Base-by-base conservation (phyloP, 2,329 filamentous ascomycete species). In the Colletotrichum sojae region DNA sequence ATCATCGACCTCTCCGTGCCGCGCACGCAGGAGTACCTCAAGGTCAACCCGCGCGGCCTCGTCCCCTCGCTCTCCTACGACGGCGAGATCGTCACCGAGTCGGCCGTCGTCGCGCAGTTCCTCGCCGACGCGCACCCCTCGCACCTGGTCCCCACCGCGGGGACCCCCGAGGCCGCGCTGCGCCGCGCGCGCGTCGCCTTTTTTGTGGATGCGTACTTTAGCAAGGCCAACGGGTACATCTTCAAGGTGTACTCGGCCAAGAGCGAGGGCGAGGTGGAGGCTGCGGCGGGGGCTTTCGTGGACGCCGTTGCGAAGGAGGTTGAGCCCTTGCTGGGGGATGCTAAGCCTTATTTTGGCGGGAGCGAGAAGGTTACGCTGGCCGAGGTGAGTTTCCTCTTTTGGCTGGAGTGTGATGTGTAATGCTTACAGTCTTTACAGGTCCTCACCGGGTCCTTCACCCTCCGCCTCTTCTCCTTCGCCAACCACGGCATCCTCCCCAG, bases 11-110 rank as follows among this genome's bases (percentile, higher is more conserved):
- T 96, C 54, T 79, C 82, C 73, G 86, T 80, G 10, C 93, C 93
- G 0, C 89, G 93, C 10, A 89, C 91, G 31, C 83, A 88, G 45
- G 93, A 91, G 84, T 96, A 95, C 77, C 86, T 96, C 9, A 83
- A 90, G 59, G 82, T 96, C 77, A 95, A 95, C 82, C 92, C 93
- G 72, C 89, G 92, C 65, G 94, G 94, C 15, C 88, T 94, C 3
- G 92, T 96, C 5, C 93, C 94, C 0, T 82, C 89, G 0, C 81
- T 96, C 64, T 86, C 87, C 25, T 91, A 92, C 83, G 85, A 89
- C 71, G 85, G 84, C 70, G 85, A 92, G 71, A 91, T 93, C 76
- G 84, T 96, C 75, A 89, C 88, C 61, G 93, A 96, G 78, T 94
- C 91, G 2, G 89, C 83, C 71, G 88, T 95, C 71, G 89, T 95